These are phyloP conservation scores for Fusarium albidum DNA, from an alignment of 2,329 filamentous ascomycete genomes.

Conservation along the genomic window DNA sequence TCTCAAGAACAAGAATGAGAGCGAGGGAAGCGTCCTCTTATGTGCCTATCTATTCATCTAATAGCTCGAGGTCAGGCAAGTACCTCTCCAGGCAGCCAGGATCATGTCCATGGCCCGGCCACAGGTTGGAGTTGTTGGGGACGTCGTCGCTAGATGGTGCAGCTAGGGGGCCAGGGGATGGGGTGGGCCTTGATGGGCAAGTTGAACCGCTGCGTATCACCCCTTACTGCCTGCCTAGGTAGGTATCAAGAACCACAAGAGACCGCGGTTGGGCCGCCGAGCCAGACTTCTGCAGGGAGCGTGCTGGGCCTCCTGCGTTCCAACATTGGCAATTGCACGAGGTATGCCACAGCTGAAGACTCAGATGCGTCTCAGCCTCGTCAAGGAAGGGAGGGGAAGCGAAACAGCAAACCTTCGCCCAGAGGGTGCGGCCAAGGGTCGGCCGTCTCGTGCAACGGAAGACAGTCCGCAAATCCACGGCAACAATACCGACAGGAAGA, in stretches of 20 bases:
- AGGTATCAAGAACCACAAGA: conserved; percentile 24
- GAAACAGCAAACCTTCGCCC: too few species aligned
- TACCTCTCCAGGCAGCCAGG: conserved; percentile 21
- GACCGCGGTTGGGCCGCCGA: conserved; percentile 36
- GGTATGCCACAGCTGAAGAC: neutral
- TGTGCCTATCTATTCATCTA: conserved; percentile 33
- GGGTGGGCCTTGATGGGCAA: conserved; percentile 27
- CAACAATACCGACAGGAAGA: conserved; percentile 34
- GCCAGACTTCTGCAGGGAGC: conserved; percentile 16
- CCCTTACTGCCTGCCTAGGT: conserved; percentile 18
- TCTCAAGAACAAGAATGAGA: conserved; percentile 3
- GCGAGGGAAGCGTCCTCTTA: conserved; percentile 4
- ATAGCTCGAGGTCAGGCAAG: conserved; percentile 16
- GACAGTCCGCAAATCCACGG: conserved; percentile 33
- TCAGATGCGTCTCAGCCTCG: conserved; percentile 9
- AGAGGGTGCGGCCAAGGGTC: conserved; percentile 1
- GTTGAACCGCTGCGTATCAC: conserved; percentile 28
- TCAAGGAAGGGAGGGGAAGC: neutral
- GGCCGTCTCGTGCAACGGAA: conserved; percentile 23
- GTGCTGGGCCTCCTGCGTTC: conserved; percentile 6
- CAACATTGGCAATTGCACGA: neutral
- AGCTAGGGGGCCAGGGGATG: conserved; percentile 20
- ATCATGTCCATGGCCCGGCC: conserved; percentile 14
- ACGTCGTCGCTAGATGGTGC: conserved; percentile 13
- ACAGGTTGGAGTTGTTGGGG: conserved; percentile 28